Base-by-base conservation (phyloP, 331 rosid genomes). In the Malus hybrid region DNA sequence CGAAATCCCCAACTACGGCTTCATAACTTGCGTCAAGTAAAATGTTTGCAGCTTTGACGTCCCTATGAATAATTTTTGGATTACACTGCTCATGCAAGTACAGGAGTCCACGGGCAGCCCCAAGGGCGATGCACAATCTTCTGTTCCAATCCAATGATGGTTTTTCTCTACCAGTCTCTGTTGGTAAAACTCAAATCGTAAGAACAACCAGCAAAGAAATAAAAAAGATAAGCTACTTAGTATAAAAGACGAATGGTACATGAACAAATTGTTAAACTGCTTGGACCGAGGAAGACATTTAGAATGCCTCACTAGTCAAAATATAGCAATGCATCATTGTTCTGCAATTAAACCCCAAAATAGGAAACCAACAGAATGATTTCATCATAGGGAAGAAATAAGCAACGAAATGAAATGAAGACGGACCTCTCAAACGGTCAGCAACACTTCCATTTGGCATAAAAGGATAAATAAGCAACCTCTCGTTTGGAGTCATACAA, bases 371-470 rank as follows among this genome's bases (percentile, higher is more conserved):
- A 59, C 31, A 11, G 5, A 20, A 57, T 57, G 63, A 20, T 57
- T 61, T 12, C 5, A 18, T 31, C 5, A 31, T 3, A 34, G 46
- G 0, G 10, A 15, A 7, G 44, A 36, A 7, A 36, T 7, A 50
- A 63, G 76, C 79, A 24, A 57, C 74, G 71, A 34, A 39, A 19
- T 3, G 18, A 15, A 46, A 77, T 12, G 50, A 52, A 84, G 86
- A 90, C 98, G 50, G 78, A 92, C 99, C 99, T 90, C 97, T 90
- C 84, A 95, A 83, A 76, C 97, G 92, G 79, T 95, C 97, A 13
- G 99, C 97, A 74, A 92, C 99, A 69, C 99, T 92, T 65, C 97
- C 99, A 78, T 95, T 95, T 5, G 90, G 88, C 99, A 95, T 95
- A 79, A 81, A 90, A 22, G 97, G 99, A 85, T 95, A 95, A 62